These are phyloP conservation scores for Fragilaria crotonensis DNA, from an alignment of 108 stramenopile genomes.

Conservation along the genomic window DNA sequence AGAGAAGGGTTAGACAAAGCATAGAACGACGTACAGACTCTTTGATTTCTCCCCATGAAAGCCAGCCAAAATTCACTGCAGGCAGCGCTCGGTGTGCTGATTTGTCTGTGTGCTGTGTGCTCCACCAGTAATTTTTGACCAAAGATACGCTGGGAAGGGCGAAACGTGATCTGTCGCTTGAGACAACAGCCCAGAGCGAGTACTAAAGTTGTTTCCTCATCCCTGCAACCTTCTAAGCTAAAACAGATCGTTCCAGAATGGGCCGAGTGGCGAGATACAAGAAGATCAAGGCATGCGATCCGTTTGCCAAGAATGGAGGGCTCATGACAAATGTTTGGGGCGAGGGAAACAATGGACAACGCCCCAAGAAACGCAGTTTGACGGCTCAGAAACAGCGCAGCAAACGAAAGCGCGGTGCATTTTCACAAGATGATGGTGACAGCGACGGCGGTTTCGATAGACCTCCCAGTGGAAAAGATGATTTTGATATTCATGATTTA, in stretches of 20 bases:
- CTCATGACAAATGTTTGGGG: slow-evolving; percentile 34
- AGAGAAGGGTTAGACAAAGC: no score
- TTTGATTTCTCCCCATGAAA: no score
- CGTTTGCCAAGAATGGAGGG: slow-evolving; percentile 38
- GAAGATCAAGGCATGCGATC: slow-evolving; percentile 57
- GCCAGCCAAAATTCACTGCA: no score
- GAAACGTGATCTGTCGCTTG: neutral
- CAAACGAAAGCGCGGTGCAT: neutral
- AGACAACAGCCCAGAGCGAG: neutral
- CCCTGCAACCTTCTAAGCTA: neutral
- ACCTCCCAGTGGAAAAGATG: slow-evolving; percentile 37
- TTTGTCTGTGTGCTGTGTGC: no score
- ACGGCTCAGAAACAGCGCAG: slow-evolving; percentile 16
- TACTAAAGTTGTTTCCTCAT: neutral
- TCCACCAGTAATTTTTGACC: no score
- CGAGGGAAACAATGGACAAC: slow-evolving; percentile 33
- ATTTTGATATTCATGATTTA: slow-evolving; percentile 50
- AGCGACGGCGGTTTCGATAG: slow-evolving; percentile 28
- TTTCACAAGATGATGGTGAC: slow-evolving; percentile 2
- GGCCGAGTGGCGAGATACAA: slow-evolving; percentile 59
- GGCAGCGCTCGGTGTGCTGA: no score
- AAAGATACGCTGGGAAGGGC: neutral
- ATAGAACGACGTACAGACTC: no score
- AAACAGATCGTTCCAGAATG: slow-evolving; percentile 27
- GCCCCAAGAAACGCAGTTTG: slow-evolving; percentile 36